A percentile compares a stretch with the other conserved stretches of the same genome.
These are phyloP conservation scores for Acer yangbiense DNA, from an alignment of 345 rosid species.

Conservation along the genomic window DNA sequence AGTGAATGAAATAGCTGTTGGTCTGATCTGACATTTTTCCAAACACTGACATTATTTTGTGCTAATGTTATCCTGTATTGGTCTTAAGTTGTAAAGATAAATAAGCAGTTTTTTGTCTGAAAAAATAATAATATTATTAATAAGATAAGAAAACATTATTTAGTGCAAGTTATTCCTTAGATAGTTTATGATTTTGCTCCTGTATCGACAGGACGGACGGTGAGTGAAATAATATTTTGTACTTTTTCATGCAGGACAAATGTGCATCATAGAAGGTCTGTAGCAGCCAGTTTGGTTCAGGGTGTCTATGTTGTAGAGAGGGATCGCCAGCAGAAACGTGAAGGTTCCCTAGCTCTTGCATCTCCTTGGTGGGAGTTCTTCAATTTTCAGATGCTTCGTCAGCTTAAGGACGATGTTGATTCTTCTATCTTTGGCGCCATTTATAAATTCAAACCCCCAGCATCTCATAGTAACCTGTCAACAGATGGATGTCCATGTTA, in stretches of 20 bases:
- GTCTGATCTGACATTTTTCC: not conserved
- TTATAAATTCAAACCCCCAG: slow-evolving; percentile 60
- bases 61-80: not conserved
- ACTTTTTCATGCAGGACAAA: slow-evolving; percentile 51
- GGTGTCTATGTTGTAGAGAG: slow-evolving; percentile 79
- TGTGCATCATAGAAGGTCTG: slow-evolving; percentile 63
- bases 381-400: slow-evolving; percentile 54
- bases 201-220: not conserved
- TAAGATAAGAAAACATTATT: not conserved
- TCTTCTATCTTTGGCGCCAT: slow-evolving; percentile 81
- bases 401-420: slow-evolving; percentile 72
- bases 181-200: not conserved
- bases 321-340: slow-evolving; percentile 81
- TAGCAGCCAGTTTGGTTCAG: slow-evolving; percentile 81
- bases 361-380: slow-evolving; percentile 89
- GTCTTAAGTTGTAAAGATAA: not conserved
- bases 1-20: not conserved
- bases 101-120: not conserved
- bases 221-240: not conserved
- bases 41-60: not conserved
- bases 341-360: slow-evolving; percentile 62
- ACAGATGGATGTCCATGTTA: slow-evolving; percentile 50
- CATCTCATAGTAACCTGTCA: slow-evolving; percentile 30
- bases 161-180: not conserved
- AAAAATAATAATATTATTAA: too few species aligned